Percentiles rank a stretch among this genome's conserved stretches.
These are phyloP conservation scores for Nicotiana tabacum DNA, from an alignment of 257 asterid species.

Conservation along the genomic window DNA sequence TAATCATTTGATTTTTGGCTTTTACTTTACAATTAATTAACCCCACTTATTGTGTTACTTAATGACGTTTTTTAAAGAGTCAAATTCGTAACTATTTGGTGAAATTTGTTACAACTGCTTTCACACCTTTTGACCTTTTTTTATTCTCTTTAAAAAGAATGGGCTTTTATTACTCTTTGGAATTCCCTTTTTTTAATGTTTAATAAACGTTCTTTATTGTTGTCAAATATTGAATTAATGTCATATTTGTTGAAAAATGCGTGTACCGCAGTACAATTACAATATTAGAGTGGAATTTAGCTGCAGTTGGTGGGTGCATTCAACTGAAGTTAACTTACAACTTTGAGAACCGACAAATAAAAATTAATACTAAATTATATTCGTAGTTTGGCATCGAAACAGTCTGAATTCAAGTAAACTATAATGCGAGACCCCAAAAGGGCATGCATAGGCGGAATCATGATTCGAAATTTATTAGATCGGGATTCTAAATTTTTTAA, in stretches of 20 bases:
- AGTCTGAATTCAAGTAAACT: neutral
- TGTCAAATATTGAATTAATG: too few relatives aligned
- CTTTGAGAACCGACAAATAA: neutral
- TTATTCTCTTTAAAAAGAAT: too few relatives aligned
- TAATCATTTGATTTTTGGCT: neutral
- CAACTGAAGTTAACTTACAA: neutral
- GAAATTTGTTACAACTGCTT: neutral
- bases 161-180: neutral
- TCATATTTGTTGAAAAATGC: neutral
- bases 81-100: neutral
- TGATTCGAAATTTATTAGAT: too few relatives aligned
- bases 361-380: neutral
- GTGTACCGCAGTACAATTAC: neutral
- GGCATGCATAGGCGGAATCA: neutral
- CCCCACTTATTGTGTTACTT: neutral
- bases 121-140: neutral
- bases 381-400: neutral
- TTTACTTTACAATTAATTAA: neutral
- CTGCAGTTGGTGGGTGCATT: neutral
- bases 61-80: neutral
- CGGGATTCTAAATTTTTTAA: too few relatives aligned
- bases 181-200: neutral
- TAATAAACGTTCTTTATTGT: neutral
- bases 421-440: neutral
- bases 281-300: neutral